Percentiles rank a stretch among this genome's conserved stretches.
Evolutionary conservation across 352 stramenopile species (phyloP).

Genomic region (Phytophthora hybrid): DNA sequence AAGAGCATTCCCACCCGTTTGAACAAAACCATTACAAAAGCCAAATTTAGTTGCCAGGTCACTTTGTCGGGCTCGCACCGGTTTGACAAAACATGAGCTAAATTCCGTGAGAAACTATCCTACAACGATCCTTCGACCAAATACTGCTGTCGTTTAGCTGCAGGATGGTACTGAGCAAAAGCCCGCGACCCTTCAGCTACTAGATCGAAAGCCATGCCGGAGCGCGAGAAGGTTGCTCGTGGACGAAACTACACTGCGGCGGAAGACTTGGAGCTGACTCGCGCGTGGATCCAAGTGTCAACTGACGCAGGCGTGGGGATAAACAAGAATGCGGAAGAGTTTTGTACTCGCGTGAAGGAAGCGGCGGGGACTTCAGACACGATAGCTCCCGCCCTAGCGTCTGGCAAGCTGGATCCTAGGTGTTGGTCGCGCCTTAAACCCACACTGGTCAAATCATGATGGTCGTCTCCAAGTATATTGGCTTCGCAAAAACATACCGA

Average conservation of each 20-base stretch:
- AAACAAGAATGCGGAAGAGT: background rate
- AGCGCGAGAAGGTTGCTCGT: background rate
- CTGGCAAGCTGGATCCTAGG: background rate
- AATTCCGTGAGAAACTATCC: too few species aligned
- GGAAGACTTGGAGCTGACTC: background rate
- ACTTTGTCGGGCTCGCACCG: too few species aligned
- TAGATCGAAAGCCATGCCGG: too few species aligned
- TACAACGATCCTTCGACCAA: too few species aligned
- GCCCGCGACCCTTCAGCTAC: too few species aligned
- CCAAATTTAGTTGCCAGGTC: too few species aligned
- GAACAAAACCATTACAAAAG: too few species aligned
- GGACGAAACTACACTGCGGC: background rate
- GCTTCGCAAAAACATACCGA: background rate
- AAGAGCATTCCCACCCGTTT: too few species aligned
- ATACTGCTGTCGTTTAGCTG: too few species aligned
- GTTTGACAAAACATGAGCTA: too few species aligned
- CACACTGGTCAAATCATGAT: background rate
- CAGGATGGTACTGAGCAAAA: too few species aligned
- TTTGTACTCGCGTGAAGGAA: background rate
- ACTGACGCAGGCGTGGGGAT: background rate
- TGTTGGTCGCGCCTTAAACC: background rate
- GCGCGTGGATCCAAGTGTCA: slow-evolving; percentile 1
- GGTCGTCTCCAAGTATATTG: background rate
- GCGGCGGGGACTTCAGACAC: background rate
- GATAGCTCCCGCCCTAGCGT: background rate